These are phyloP conservation scores for Boletus sp. DNA, from an alignment of 768 basidiomycete genomes.

Conservation along the genomic window DNA sequence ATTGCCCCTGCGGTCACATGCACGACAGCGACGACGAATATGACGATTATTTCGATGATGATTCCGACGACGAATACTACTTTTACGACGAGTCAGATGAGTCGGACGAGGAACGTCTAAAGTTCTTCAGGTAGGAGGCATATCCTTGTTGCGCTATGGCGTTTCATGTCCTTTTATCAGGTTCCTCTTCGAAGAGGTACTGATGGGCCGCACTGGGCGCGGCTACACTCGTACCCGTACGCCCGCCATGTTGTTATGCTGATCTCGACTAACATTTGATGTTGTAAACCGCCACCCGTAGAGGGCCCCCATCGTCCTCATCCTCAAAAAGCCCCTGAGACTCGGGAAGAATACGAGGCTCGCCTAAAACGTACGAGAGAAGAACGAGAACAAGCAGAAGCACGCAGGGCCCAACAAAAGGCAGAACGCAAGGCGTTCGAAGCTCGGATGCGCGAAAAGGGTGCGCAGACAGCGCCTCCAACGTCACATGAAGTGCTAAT, in stretches of 20 bases:
- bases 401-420: slow-evolving; percentile 45
- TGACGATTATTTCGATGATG: slow-evolving; percentile 30
- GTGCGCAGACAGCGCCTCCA: slow-evolving; percentile 30
- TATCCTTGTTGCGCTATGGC: background rate
- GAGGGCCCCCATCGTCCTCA: slow-evolving; percentile 22
- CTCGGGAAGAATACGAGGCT: slow-evolving; percentile 49
- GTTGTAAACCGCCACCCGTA: slow-evolving; percentile 5
- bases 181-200: slow-evolving; percentile 46
- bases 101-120: slow-evolving; percentile 33
- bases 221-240: slow-evolving; percentile 31
- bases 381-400: slow-evolving; percentile 54
- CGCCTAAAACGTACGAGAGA: slow-evolving; percentile 50
- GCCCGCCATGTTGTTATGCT: slow-evolving; percentile 8
- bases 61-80: slow-evolving; percentile 32
- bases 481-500: slow-evolving; percentile 13
- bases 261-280: slow-evolving; percentile 8
- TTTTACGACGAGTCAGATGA: slow-evolving; percentile 32
- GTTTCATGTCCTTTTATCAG: slow-evolving; percentile 30
- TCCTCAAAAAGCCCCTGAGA: slow-evolving; percentile 36
- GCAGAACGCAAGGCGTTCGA: slow-evolving; percentile 45
- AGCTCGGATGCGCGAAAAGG: slow-evolving; percentile 50
- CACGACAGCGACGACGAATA: slow-evolving; percentile 43
- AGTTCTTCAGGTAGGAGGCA: slow-evolving; percentile 46
- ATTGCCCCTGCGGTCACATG: slow-evolving; percentile 10
- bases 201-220: slow-evolving; percentile 37